Base-by-base conservation (phyloP, 352 stramenopile genomes). In the Phytophthora pseudosyringae region DNA sequence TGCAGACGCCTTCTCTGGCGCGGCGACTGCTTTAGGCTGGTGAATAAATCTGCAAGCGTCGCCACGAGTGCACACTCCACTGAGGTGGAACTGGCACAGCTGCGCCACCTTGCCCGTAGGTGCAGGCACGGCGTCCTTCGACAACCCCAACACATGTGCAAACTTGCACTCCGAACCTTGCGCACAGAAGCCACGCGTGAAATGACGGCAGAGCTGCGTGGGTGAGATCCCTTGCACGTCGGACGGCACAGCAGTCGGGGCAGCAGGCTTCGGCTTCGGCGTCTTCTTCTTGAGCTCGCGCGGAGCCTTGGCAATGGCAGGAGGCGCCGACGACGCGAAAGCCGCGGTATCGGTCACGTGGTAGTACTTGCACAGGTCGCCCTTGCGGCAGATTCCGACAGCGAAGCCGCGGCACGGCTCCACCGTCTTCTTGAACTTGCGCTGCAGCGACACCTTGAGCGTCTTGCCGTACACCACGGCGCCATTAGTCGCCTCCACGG, bases 311-410 rank as follows among this genome's bases (percentile, higher is more conserved):
- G 38, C 47, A 44, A 52, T 40, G 44, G 33, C 16, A 36, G 54
- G 21, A 40, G 44, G 29, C 21, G 44, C n/a, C 16, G 31, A 1
- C 5, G 57, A 1, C 12, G 69, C 60, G 41, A 60, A 59, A 25
- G 18, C 16, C 4, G 52, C 65, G 18, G 65, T 28, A 10, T 76
- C 52, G 9, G 57, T 75, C 10, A 64, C 50, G 45, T 81, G 69
- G 29, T 67, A 67, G 51, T 81, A 81, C 80, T 94, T 94, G 83
- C 85, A 94, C 50, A 71, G 21, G 55, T 89, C 81, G 28, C 83
- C 83, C 44, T 86, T 78, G 53, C 61, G 56, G 61, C 85, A 93
- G 9, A 73, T 81, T 48, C 85, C 85, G n/a, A 73, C 69, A 59
- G 68, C 72, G 61, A 90, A 93, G 6, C 71, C 57, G 5, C 79